Conservation (phyloP, 2,329 filamentous ascomycete species). For the Monilinia polystroma region DNA sequence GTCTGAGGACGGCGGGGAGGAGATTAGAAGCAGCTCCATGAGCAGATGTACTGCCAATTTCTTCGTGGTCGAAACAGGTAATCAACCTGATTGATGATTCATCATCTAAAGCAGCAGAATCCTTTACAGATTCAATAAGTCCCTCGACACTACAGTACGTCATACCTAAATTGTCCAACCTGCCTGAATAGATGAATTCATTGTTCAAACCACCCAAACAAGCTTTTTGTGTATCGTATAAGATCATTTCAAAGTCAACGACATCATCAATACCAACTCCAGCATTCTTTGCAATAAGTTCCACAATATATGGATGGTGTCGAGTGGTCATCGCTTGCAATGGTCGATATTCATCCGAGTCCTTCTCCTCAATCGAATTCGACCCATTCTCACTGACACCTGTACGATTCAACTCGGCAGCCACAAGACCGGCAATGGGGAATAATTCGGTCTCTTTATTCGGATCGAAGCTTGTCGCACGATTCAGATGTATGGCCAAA, state of each 20-base stretch:
- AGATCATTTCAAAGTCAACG: slow-evolving; percentile 91
- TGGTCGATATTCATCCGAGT: slow-evolving; percentile 61
- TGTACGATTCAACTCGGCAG: slow-evolving; percentile 82
- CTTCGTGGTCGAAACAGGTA: slow-evolving; percentile 95
- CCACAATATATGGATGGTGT: slow-evolving; percentile 84
- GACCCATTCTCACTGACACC: slow-evolving; percentile 47
- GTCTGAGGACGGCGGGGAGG: slow-evolving; percentile 80
- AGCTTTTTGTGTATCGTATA: slow-evolving; percentile 93
- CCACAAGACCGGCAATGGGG: slow-evolving; percentile 84
- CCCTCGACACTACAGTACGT: slow-evolving; percentile 89
- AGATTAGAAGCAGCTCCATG: slow-evolving; percentile 94
- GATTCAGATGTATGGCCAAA: slow-evolving; percentile 89
- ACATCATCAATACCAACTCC: slow-evolving; percentile 69
- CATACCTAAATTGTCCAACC: slow-evolving; percentile 94
- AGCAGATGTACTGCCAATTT: slow-evolving; percentile 88
- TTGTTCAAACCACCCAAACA: slow-evolving; percentile 86
- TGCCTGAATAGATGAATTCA: slow-evolving; percentile 94
- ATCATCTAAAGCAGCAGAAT: slow-evolving; percentile 63
- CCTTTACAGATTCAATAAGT: slow-evolving; percentile 73
- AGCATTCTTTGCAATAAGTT: slow-evolving; percentile 79
- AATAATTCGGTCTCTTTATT: slow-evolving; percentile 98
- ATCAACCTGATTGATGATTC: slow-evolving; percentile 87
- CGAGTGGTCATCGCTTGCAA: slow-evolving; percentile 75
- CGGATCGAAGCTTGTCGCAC: slow-evolving; percentile 80
- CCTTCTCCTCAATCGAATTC: slow-evolving; percentile 36